phyloP scores from a whole-genome alignment of 331 rosid species.

The Arachis monticola region DNA sequence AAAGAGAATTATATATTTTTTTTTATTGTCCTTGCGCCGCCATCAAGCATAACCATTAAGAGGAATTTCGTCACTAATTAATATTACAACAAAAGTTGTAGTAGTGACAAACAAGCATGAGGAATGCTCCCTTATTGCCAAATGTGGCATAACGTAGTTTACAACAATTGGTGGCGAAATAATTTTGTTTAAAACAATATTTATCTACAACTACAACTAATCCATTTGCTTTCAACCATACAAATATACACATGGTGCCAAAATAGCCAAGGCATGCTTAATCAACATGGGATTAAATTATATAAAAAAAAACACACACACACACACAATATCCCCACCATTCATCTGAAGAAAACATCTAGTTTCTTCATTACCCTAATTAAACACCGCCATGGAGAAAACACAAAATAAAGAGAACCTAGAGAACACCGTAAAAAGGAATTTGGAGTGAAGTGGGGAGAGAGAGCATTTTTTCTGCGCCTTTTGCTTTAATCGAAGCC shows the following conservation, averaged over 20 bases:
- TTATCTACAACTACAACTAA: conserved; percentile 13
- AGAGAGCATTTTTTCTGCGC: background rate
- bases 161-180: background rate
- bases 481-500: conserved; percentile 51
- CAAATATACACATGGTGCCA: background rate
- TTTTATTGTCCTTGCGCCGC: background rate
- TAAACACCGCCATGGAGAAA: conserved; percentile 16
- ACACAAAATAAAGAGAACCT: background rate
- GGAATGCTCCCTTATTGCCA: conserved; percentile 5
- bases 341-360: background rate
- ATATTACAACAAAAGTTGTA: background rate
- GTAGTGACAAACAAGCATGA: conserved; percentile 16
- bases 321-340: background rate
- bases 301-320: background rate
- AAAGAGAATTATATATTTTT: background rate
- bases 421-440: conserved; percentile 13
- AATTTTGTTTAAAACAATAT: background rate
- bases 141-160: background rate
- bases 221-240: background rate
- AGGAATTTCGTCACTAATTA: background rate
- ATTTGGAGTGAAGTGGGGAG: conserved; percentile 5
- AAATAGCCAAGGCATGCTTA: background rate
- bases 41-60: background rate
- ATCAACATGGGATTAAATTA: background rate
- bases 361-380: background rate